A percentile compares a stretch with the other conserved stretches of the same genome.
These are phyloP conservation scores for Rhododendron simsii DNA, from an alignment of 148 eudicot genomes.

Conservation along the genomic window DNA sequence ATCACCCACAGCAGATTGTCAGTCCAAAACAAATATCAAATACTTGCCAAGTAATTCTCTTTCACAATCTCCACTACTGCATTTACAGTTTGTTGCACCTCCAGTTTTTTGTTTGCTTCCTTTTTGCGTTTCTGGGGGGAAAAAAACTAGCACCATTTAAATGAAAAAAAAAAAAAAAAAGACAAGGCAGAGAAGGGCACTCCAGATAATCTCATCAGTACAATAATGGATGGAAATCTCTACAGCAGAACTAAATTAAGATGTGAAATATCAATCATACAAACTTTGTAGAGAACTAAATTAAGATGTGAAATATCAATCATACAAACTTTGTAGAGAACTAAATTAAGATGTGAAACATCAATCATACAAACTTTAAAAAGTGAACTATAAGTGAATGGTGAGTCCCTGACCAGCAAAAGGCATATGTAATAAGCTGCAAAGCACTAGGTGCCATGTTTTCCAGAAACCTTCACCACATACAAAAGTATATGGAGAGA, in stretches of 20 bases:
- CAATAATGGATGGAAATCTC: neutral
- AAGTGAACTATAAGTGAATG: neutral
- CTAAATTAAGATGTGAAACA: neutral
- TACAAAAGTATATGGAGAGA: neutral
- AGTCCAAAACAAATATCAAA: neutral
- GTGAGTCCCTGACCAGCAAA: neutral
- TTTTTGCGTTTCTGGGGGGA: conserved; percentile 64
- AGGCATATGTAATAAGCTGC: neutral
- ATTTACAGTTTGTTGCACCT: conserved; percentile 58
- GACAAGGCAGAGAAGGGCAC: neutral
- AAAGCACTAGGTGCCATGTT: neutral
- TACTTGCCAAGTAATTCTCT: conserved; percentile 73
- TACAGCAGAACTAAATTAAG: neutral
- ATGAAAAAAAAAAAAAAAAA: neutral
- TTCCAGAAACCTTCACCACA: neutral
- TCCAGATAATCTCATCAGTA: neutral
- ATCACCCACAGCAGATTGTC: neutral
- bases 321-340: too few species aligned
- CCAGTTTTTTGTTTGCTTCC: conserved; percentile 49
- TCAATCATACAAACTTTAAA: neutral
- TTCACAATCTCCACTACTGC: conserved; percentile 83
- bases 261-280: neutral
- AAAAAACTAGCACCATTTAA: neutral
- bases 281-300: neutral
- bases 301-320: neutral